These are phyloP conservation scores for Sporothrix schenckii DNA, from an alignment of 2,329 filamentous ascomycete genomes.

Conservation along the genomic window DNA sequence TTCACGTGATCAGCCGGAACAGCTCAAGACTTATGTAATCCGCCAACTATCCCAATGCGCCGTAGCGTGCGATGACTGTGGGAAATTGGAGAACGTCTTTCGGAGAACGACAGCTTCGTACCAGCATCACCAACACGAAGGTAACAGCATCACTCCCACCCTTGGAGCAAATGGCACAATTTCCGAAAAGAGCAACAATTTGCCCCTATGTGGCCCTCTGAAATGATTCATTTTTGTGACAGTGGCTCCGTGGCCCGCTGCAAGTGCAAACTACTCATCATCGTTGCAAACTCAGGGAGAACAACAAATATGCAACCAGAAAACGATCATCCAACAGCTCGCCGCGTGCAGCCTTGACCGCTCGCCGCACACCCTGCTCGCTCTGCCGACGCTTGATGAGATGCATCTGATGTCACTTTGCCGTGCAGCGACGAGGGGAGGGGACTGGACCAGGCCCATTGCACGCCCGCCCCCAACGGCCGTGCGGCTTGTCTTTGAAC, in stretches of 20 bases:
- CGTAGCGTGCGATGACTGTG: too few relatives aligned
- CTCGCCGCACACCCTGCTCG: background rate
- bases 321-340: background rate
- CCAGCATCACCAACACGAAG: background rate
- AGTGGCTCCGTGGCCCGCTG: background rate
- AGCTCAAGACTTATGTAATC: too few relatives aligned
- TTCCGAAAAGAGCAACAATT: constrained; percentile 10
- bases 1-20: background rate
- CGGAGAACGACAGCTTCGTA: background rate
- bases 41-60: too few relatives aligned
- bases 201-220: too few relatives aligned
- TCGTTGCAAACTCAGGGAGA: background rate
- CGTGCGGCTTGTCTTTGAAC: background rate
- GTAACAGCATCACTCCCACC: background rate
- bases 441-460: background rate
- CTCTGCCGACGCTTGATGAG: background rate
- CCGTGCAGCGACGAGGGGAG: background rate
- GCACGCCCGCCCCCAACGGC: background rate
- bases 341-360: background rate
- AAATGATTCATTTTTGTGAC: constrained; percentile 2
- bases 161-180: constrained; percentile 9
- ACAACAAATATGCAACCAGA: background rate
- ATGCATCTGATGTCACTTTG: constrained; percentile 15
- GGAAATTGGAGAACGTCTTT: too few relatives aligned
- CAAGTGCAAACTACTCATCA: background rate